Percentiles rank a stretch among this genome's conserved stretches.
phyloP scores from a whole-genome alignment of 2,329 filamentous ascomycete genomes.

The Nemania sp. region DNA sequence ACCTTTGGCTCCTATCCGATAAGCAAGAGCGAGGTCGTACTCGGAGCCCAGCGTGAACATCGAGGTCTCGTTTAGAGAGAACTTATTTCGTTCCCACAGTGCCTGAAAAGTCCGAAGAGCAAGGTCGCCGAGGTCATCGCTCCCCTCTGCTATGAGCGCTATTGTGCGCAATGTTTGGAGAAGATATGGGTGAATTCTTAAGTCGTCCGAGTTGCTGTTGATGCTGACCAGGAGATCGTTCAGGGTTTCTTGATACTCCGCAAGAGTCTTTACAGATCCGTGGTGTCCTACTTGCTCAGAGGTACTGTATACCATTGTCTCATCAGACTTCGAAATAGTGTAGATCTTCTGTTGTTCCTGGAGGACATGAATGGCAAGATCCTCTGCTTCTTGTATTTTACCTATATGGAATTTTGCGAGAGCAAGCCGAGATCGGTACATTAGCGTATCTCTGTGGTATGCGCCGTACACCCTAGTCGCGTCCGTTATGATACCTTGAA shows the following conservation, averaged over 20 bases:
- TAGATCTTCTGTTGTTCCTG: neutral
- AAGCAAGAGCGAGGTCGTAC: neutral
- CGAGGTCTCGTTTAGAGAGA: neutral
- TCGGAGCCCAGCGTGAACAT: neutral
- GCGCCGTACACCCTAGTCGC: neutral
- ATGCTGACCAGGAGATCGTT: neutral
- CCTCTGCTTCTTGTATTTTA: constrained; percentile 2
- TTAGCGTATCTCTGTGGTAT: neutral
- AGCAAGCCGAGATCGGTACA: neutral
- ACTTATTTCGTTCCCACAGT: neutral
- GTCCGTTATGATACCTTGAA: neutral
- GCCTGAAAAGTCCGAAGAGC: neutral
- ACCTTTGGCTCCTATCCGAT: neutral
- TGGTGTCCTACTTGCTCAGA: neutral
- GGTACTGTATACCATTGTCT: neutral
- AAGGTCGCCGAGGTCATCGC: neutral
- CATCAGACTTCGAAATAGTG: neutral
- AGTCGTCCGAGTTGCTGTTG: neutral
- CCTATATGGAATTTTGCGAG: neutral
- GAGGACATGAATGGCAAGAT: neutral
- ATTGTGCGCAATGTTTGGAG: neutral
- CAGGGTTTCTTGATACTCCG: neutral
- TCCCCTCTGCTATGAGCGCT: neutral
- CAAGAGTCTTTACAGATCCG: neutral
- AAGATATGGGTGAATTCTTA: neutral